Conservation (phyloP, 352 stramenopile species). For the Pythium coloratum region DNA sequence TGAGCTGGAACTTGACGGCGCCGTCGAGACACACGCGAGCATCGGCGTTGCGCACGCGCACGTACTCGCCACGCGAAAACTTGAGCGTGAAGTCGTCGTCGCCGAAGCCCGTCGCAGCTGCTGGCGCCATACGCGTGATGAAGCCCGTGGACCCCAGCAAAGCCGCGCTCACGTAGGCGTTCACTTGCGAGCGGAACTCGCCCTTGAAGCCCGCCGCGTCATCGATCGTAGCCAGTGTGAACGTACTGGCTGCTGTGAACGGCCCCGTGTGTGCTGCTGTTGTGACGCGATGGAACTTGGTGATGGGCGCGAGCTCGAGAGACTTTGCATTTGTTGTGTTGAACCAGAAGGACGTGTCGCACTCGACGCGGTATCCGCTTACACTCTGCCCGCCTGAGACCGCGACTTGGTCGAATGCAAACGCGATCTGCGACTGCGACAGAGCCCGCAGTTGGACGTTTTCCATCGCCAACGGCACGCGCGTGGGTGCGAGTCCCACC, state of each 20-base stretch:
- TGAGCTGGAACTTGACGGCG: conserved; percentile 49
- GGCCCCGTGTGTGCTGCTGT: conserved; percentile 66
- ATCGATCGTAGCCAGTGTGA: conserved; percentile 59
- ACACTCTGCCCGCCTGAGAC: conserved; percentile 56
- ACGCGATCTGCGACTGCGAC: conserved; percentile 40
- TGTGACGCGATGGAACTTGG: conserved; percentile 62
- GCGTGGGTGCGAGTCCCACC: conserved; percentile 43
- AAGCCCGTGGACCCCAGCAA: conserved; percentile 40
- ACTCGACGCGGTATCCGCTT: conserved; percentile 59
- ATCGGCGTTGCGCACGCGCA: conserved; percentile 59
- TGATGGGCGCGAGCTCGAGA: conserved; percentile 32
- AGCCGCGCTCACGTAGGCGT: conserved; percentile 44
- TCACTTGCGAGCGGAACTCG: conserved; percentile 43
- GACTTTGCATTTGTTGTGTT: conserved; percentile 25
- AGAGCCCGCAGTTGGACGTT: conserved; percentile 44
- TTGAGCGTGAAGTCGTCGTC: conserved; percentile 30
- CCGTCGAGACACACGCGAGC: conserved; percentile 69
- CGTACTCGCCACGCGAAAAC: conserved; percentile 63
- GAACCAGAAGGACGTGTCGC: conserved; percentile 39
- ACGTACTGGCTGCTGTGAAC: conserved; percentile 59
- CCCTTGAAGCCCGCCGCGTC: conserved; percentile 44
- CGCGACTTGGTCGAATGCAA: conserved; percentile 64
- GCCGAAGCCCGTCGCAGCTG: conserved; percentile 38
- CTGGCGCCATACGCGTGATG: conserved; percentile 45
- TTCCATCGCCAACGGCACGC: conserved; percentile 44